Percentiles rank a stretch among this genome's conserved stretches.
Evolutionary conservation across 225 moss, liverwort and hornwort genomes (phyloP).

Genomic region (Takakia lepidozioides): DNA sequence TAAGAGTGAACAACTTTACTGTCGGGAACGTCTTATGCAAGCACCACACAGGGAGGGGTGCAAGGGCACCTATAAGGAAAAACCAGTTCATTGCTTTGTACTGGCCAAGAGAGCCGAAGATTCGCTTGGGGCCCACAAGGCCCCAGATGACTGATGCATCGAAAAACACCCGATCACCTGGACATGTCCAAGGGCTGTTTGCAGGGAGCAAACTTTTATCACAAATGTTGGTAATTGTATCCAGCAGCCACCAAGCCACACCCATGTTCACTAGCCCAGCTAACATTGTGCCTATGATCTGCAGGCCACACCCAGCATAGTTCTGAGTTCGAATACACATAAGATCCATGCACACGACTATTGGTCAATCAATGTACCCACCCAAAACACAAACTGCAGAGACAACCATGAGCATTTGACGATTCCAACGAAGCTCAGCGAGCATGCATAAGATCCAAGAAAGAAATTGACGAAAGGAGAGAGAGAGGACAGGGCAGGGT

Average conservation of each 20-base stretch:
- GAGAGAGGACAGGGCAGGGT: too few relatives aligned
- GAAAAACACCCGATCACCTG: slow-evolving; percentile 45
- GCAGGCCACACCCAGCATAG: too few relatives aligned
- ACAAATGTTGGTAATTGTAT: slow-evolving; percentile 48
- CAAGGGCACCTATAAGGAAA: slow-evolving; percentile 51
- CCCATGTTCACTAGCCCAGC: slow-evolving; percentile 45
- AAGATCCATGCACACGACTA: too few relatives aligned
- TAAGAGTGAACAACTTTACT: slow-evolving; percentile 45
- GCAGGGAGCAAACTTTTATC: slow-evolving; percentile 22
- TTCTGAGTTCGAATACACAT: too few relatives aligned
- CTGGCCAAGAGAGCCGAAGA: slow-evolving; percentile 52
- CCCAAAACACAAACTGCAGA: too few relatives aligned
- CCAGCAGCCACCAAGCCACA: slow-evolving; percentile 71
- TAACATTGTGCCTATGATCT: slow-evolving; percentile 61
- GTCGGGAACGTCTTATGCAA: slow-evolving; percentile 45
- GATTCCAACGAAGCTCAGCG: too few relatives aligned
- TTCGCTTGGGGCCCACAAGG: slow-evolving; percentile 60
- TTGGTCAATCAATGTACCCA: too few relatives aligned
- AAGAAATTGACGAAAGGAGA: too few relatives aligned
- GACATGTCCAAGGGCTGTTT: slow-evolving; percentile 70
- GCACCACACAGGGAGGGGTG: slow-evolving; percentile 62
- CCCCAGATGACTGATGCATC: slow-evolving; percentile 87
- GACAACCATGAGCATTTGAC: too few relatives aligned
- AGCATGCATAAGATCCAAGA: too few relatives aligned
- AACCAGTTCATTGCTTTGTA: slow-evolving; percentile 74